phyloP scores from a whole-genome alignment of 2,329 filamentous ascomycete species.

The Aspergillus aculeatinus region DNA sequence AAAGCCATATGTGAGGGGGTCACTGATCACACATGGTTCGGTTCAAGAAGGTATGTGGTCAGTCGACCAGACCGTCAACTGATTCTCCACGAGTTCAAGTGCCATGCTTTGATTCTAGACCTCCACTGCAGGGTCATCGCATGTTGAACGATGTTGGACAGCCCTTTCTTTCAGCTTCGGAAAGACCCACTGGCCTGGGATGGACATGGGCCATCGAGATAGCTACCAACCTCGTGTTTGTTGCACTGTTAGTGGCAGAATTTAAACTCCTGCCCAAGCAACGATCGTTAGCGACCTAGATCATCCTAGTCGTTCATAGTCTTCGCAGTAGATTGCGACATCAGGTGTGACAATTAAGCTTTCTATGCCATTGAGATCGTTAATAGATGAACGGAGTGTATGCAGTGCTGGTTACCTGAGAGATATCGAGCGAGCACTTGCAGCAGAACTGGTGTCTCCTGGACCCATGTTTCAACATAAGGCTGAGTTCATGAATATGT shows the following conservation, averaged over 20 bases:
- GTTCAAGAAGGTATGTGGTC: constrained; percentile 3
- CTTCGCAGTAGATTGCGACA: neutral
- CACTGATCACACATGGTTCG: neutral
- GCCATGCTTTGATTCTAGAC: constrained; percentile 1
- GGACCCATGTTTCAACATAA: neutral
- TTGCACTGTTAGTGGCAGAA: neutral
- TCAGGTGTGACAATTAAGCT: constrained; percentile 6
- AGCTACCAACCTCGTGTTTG: constrained; percentile 2
- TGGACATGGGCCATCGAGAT: neutral
- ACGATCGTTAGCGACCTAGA: neutral
- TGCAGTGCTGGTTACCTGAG: neutral
- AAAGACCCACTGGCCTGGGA: neutral
- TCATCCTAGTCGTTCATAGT: neutral
- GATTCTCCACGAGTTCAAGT: neutral
- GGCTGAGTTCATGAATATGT: neutral
- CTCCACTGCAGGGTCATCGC: constrained; percentile 1
- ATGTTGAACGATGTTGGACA: constrained; percentile 4
- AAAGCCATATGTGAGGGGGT: neutral
- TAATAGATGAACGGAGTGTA: neutral
- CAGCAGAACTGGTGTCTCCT: neutral
- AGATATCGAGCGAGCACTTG: neutral
- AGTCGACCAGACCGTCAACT: constrained; percentile 1
- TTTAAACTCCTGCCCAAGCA: neutral
- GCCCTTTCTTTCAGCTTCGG: constrained; percentile 3
- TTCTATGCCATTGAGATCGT: neutral